These are phyloP conservation scores for Dalbergia oliveri DNA, from an alignment of 306 rosid genomes.

Conservation along the genomic window DNA sequence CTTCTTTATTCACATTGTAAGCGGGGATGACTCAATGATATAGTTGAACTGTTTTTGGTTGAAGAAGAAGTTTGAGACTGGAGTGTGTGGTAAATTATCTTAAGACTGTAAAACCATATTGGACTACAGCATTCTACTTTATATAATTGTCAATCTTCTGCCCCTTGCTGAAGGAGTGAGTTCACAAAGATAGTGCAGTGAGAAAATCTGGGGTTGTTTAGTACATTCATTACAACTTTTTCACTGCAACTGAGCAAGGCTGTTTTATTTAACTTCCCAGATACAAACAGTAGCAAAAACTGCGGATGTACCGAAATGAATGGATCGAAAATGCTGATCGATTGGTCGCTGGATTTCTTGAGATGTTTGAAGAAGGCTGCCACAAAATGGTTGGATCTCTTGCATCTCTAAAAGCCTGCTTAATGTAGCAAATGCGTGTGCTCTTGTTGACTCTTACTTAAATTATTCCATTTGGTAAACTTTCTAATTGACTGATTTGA, in stretches of 20 bases:
- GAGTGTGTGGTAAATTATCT: too few relatives aligned
- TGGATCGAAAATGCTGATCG: conserved; percentile 99
- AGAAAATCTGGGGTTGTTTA: background rate
- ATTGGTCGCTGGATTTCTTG: conserved; percentile 94
- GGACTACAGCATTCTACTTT: background rate
- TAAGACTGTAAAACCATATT: background rate
- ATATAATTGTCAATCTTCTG: conserved; percentile 21
- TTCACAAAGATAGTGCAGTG: background rate
- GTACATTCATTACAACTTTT: background rate
- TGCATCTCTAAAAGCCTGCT: conserved; percentile 9
- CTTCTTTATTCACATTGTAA: too few relatives aligned
- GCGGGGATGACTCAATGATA: too few relatives aligned
- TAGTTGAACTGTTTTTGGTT: too few relatives aligned
- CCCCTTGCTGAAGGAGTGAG: background rate
- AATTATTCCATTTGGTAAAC: conserved; percentile 11
- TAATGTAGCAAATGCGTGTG: conserved; percentile 8
- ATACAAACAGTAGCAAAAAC: conserved; percentile 88
- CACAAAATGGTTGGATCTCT: conserved; percentile 84
- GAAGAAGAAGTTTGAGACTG: too few relatives aligned
- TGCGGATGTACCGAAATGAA: conserved; percentile 86
- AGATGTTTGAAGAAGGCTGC: conserved; percentile 99
- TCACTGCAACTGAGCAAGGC: background rate
- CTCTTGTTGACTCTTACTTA: conserved; percentile 29
- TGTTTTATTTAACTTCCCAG: conserved; percentile 40
- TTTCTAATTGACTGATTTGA: conserved; percentile 11